Percentiles rank a stretch among this genome's conserved stretches.
Conservation (phyloP, 2,329 filamentous ascomycete species). For the Aspergillus transmontanensis region DNA sequence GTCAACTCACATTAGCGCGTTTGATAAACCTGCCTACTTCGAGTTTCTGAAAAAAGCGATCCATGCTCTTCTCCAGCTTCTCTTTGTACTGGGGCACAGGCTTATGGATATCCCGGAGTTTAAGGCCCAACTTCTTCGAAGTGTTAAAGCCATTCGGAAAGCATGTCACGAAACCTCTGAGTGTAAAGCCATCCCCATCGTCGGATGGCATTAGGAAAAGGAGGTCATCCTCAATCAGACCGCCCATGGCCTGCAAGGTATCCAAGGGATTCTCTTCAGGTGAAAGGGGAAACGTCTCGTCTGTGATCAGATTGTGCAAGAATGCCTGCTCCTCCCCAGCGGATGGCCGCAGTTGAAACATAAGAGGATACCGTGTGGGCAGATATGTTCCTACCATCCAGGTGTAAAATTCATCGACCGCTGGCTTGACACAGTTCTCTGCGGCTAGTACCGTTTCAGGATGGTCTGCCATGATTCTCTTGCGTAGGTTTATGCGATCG, state of each 20-base stretch:
- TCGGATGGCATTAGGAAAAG: neutral
- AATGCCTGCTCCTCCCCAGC: neutral
- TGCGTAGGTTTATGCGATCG: constrained; percentile 2
- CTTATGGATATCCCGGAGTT: constrained; percentile 20
- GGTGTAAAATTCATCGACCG: constrained; percentile 4
- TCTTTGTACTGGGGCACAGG: constrained; percentile 31
- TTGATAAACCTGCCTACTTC: constrained; percentile 25
- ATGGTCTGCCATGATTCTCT: neutral
- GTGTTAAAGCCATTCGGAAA: constrained; percentile 24
- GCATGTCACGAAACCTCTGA: constrained; percentile 20
- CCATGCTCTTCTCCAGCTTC: constrained; percentile 33
- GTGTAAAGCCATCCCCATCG: constrained; percentile 9
- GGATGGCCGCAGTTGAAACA: neutral
- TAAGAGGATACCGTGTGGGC: neutral
- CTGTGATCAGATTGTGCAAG: neutral
- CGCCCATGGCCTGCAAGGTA: neutral
- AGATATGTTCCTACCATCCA: constrained; percentile 1
- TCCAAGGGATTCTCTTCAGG: neutral
- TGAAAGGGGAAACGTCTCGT: neutral
- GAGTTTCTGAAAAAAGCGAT: constrained; percentile 31
- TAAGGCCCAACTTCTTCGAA: constrained; percentile 17
- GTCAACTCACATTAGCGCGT: constrained; percentile 20
- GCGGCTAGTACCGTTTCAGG: neutral
- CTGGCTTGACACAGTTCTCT: neutral
- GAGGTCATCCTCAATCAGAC: constrained; percentile 4